Conservation (phyloP, 345 rosid genomes). For the Pugionium dolabratum region DNA sequence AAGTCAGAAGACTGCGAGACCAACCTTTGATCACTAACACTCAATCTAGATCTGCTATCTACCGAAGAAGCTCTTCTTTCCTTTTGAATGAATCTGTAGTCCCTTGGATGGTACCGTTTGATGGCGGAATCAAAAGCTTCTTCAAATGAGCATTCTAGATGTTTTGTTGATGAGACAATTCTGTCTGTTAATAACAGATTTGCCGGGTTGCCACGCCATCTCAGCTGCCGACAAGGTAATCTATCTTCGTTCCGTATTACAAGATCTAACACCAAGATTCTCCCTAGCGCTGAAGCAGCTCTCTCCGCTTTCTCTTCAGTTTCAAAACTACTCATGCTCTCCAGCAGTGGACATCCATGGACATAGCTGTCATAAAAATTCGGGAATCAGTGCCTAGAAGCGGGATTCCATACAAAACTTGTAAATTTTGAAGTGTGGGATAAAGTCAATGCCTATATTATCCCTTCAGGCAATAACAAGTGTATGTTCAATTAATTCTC, state of each 20-base stretch:
- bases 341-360: conserved; percentile 92
- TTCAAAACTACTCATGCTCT: conserved; percentile 77
- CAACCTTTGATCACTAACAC: conserved; percentile 48
- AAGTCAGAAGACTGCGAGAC: conserved; percentile 63
- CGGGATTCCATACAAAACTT: background rate
- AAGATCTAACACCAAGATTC: conserved; percentile 89
- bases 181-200: conserved; percentile 84
- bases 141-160: conserved; percentile 54
- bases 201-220: conserved; percentile 99
- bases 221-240: conserved; percentile 84
- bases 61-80: conserved; percentile 87
- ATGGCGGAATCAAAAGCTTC: conserved; percentile 80
- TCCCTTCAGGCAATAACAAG: conserved; percentile 22
- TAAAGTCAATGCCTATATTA: conserved; percentile 15
- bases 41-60: conserved; percentile 56
- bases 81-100: conserved; percentile 75
- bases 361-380: conserved; percentile 65
- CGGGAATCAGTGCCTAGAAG: conserved; percentile 23
- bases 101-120: conserved; percentile 69
- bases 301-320: conserved; percentile 66
- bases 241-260: conserved; percentile 96
- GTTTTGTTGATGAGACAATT: conserved; percentile 42
- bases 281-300: conserved; percentile 86
- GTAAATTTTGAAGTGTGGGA: background rate
- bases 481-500: conserved; percentile 3